Base-by-base conservation (phyloP, 2,329 filamentous ascomycete species). In the Cryphonectria japonica region DNA sequence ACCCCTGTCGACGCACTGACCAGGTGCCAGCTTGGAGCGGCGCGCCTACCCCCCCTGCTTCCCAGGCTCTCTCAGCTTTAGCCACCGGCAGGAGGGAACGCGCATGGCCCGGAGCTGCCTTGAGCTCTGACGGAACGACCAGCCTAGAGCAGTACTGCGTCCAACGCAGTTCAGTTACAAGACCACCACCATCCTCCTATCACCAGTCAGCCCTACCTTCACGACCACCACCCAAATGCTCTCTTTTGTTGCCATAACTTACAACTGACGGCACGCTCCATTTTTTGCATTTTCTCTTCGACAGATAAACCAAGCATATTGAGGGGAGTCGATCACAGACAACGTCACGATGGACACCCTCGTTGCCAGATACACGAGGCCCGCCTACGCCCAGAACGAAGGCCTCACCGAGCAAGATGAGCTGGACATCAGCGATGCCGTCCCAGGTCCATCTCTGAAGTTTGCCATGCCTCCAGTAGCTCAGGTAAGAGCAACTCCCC, bases 401-500 rank as follows among this genome's bases (percentile, higher is more conserved):
- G 87, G 88, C 77, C 89, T 91, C 79, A 85, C 87, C 68, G 87
- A 92, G 77, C 88, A 94, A 79, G 90, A 94, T 76, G 88, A 94
- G 79, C 87, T 93, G 81, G 91, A 95, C 78, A 84, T 92, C 79
- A 85, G 85, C 78, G 90, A 93, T 79, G 86, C 89, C 77, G 85
- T 89, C 75, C 92, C 93, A 78, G 90, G 91, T 77, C 87, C 97
- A 77, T 95, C 93, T 68, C 89, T 97, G 81, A 97, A 95, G 84
- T 99, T 99, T 84, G 93, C 94, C 78, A 92, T 99, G 83, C 96
- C 96, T 70, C 95, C 96, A 68, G 89, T 98, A 82, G 91, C 93
- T 77, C 93, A 97, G 83, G 94, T 97, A 85, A 78, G 90, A 83
- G 13, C 4, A 29, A 13, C 69, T 61, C 22, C 54, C 29, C 66